These are phyloP conservation scores for Verbascum thapsus DNA, from an alignment of 257 asterid species.

Conservation along the genomic window DNA sequence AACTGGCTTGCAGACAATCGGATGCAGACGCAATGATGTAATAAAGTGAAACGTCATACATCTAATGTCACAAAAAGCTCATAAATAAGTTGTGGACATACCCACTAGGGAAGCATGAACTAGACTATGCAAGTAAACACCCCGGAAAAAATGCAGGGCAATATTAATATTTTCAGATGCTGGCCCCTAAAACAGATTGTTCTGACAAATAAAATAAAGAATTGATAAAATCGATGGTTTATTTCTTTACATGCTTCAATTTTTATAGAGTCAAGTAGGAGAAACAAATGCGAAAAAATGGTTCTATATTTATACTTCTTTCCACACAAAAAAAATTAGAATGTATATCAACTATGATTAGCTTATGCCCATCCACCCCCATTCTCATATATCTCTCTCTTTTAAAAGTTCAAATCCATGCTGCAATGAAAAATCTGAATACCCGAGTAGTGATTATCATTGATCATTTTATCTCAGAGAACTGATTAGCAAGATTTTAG, in stretches of 20 bases:
- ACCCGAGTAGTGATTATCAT: neutral
- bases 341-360: neutral
- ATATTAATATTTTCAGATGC: neutral
- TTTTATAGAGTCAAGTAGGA: too few relatives aligned
- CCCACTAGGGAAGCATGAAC: too few relatives aligned
- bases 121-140: neutral
- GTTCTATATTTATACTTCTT: slow-evolving; percentile 15
- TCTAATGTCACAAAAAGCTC: too few relatives aligned
- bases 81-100: too few relatives aligned
- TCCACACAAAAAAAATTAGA: neutral
- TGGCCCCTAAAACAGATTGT: neutral
- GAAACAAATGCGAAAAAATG: too few relatives aligned
- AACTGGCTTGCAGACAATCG: too few relatives aligned
- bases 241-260: too few relatives aligned
- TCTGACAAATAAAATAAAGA: neutral
- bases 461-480: neutral
- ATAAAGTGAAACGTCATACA: too few relatives aligned
- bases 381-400: slow-evolving; percentile 27
- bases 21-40: too few relatives aligned
- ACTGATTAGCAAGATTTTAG: slow-evolving; percentile 1
- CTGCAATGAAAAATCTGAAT: neutral
- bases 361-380: slow-evolving; percentile 27
- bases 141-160: slow-evolving; percentile 6
- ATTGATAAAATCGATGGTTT: neutral
- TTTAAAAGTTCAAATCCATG: neutral